Percentiles rank a stretch among this genome's conserved stretches.
Conservation (phyloP, 352 stramenopile species). For the Pythium aristosporum region DNA sequence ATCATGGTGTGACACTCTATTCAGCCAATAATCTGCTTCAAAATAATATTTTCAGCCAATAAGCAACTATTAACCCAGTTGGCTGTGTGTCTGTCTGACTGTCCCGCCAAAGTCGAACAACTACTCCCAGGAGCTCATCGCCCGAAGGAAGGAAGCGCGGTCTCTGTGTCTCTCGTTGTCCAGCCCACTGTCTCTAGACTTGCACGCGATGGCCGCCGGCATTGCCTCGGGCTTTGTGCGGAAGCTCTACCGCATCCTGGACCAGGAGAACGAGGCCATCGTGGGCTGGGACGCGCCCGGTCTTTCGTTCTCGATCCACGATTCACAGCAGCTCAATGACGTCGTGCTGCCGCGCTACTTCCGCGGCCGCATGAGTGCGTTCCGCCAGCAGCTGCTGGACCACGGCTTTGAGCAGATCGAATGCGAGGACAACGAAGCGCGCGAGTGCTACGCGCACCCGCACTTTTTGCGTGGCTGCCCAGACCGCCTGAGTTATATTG, state of each 20-base stretch:
- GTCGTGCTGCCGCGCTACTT: constrained; percentile 67
- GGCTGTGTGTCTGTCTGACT: background rate
- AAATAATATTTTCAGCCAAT: constrained; percentile 10
- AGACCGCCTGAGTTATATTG: constrained; percentile 53
- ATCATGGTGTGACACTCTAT: background rate
- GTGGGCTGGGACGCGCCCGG: constrained; percentile 57
- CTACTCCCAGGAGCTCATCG: constrained; percentile 6
- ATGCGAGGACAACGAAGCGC: constrained; percentile 51
- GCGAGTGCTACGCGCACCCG: constrained; percentile 53
- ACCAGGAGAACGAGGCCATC: constrained; percentile 63
- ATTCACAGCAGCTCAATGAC: constrained; percentile 57
- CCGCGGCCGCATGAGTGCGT: constrained; percentile 59
- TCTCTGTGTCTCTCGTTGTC: background rate
- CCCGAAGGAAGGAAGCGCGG: background rate
- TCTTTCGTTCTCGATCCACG: constrained; percentile 68
- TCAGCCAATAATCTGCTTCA: constrained; percentile 4
- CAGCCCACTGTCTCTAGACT: background rate
- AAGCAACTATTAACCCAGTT: constrained; percentile 3
- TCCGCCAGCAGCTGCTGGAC: constrained; percentile 76
- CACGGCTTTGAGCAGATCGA: constrained; percentile 68
- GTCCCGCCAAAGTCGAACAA: constrained; percentile 10
- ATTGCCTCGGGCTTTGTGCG: constrained; percentile 80
- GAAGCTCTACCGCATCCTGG: constrained; percentile 82
- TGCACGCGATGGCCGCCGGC: constrained; percentile 33
- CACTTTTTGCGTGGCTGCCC: constrained; percentile 58